Conservation (phyloP, 106 monocot genomes). For the Dendrobium huoshanense region DNA sequence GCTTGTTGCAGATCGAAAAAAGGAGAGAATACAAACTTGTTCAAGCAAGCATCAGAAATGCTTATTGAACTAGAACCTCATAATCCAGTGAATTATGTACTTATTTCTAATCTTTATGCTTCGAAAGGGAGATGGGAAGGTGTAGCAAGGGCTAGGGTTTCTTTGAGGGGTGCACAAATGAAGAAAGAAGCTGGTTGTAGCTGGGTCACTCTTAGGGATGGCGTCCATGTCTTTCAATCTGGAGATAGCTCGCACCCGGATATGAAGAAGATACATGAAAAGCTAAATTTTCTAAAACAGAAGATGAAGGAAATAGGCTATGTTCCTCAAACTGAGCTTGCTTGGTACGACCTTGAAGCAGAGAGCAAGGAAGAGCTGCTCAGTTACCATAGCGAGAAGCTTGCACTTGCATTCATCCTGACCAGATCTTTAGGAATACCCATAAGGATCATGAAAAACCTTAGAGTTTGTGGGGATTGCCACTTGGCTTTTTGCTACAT, state of each 20-base stretch:
- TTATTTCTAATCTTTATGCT: conserved; percentile 59
- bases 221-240: conserved; percentile 65
- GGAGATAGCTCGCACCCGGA: conserved; percentile 64
- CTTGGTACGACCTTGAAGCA: conserved; percentile 58
- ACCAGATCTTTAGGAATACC: conserved; percentile 43
- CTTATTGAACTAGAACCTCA: conserved; percentile 76
- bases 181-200: conserved; percentile 82
- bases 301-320: conserved; percentile 62
- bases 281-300: conserved; percentile 33
- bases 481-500: conserved; percentile 63
- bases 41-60: conserved; percentile 54
- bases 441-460: conserved; percentile 79
- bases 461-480: conserved; percentile 77
- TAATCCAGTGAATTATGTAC: conserved; percentile 86
- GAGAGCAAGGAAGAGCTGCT: conserved; percentile 75
- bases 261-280: conserved; percentile 43
- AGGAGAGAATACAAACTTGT: conserved; percentile 24
- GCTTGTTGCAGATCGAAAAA: conserved; percentile 54
- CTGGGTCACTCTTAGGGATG: conserved; percentile 70
- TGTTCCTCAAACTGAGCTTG: conserved; percentile 53
- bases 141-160: conserved; percentile 33
- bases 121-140: conserved; percentile 68
- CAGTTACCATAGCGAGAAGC: conserved; percentile 70
- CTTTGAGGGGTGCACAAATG: conserved; percentile 30
- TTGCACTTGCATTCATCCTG: conserved; percentile 75